Conservation (phyloP, 2,329 filamentous ascomycete genomes). For the Didymella glomerata region DNA sequence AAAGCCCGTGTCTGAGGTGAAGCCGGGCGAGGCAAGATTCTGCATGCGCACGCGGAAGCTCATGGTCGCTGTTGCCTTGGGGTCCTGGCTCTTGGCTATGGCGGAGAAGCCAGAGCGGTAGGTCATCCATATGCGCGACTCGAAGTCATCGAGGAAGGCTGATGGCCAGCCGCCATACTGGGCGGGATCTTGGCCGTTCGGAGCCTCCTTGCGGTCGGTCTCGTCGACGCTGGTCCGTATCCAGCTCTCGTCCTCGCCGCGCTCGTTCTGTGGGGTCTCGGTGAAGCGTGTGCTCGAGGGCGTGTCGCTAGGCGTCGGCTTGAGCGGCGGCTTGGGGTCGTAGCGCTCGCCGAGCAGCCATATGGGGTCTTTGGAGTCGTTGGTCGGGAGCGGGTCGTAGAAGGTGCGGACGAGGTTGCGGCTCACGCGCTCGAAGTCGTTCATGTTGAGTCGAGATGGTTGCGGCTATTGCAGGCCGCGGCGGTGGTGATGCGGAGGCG, state of each 20-base stretch:
- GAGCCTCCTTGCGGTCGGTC: constrained; percentile 68
- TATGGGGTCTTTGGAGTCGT: constrained; percentile 75
- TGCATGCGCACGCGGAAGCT: constrained; percentile 86
- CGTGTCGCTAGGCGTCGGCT: constrained; percentile 29
- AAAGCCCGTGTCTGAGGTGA: constrained; percentile 95
- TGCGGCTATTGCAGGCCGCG: constrained; percentile 18
- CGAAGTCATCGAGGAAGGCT: constrained; percentile 89
- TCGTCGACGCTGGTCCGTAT: constrained; percentile 74
- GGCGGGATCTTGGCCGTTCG: constrained; percentile 46
- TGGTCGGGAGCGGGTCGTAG: constrained; percentile 88
- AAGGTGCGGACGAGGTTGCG: constrained; percentile 89
- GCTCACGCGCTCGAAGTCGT: constrained; percentile 75
- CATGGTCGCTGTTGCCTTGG: constrained; percentile 73
- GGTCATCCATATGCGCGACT: constrained; percentile 94
- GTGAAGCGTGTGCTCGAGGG: constrained; percentile 21
- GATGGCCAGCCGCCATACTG: constrained; percentile 76
- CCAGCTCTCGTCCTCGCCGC: constrained; percentile 58
- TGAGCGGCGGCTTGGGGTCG: constrained; percentile 46
- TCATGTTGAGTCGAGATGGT: constrained; percentile 56
- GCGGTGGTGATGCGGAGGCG: constrained; percentile 24
- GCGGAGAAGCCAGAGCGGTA: constrained; percentile 87
- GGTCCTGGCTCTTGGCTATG: constrained; percentile 81
- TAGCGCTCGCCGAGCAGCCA: constrained; percentile 82
- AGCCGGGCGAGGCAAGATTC: constrained; percentile 82
- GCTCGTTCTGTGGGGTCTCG: constrained; percentile 37